A percentile compares a stretch with the other conserved stretches of the same genome.
Conservation (phyloP, 179 eudicot species). For the Camellia oleifera region DNA sequence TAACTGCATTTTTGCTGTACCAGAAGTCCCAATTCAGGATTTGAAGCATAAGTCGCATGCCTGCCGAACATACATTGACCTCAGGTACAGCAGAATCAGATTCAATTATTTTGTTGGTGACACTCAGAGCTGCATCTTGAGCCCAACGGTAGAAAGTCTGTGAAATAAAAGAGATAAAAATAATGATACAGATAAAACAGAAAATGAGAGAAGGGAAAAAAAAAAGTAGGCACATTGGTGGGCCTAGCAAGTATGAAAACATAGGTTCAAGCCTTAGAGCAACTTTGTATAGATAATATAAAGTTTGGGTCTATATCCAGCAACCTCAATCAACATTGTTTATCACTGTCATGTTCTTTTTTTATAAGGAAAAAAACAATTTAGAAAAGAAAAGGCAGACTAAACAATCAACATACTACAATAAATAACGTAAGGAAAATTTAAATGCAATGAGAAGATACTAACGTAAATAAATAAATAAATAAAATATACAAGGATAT, state of each 20-base stretch:
- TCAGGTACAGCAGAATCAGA: conserved; percentile 74
- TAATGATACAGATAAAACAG: not conserved
- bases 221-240: not conserved
- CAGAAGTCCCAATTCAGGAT: conserved; percentile 90
- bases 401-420: not conserved
- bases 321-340: not conserved
- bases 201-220: not conserved
- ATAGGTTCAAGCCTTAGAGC: not conserved
- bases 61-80: conserved; percentile 81
- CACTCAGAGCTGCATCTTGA: conserved; percentile 73
- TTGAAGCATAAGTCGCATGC: conserved; percentile 90
- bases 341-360: not conserved
- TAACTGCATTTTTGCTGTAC: conserved; percentile 33
- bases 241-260: not conserved
- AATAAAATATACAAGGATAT: not conserved
- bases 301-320: not conserved
- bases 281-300: not conserved
- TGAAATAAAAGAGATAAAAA: conserved; percentile 19
- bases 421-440: not conserved
- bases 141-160: conserved; percentile 94
- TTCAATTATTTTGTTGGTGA: conserved; percentile 63
- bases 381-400: not conserved
- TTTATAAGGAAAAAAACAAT: not conserved
- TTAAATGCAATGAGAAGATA: conserved; percentile 12
- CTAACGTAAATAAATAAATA: conserved; percentile 4